Evolutionary conservation across 1,284 basidiomycete genomes (phyloP), one percentile per base, ranked within the genome.

Genomic region (Sporisorium scitamineum): DNA sequence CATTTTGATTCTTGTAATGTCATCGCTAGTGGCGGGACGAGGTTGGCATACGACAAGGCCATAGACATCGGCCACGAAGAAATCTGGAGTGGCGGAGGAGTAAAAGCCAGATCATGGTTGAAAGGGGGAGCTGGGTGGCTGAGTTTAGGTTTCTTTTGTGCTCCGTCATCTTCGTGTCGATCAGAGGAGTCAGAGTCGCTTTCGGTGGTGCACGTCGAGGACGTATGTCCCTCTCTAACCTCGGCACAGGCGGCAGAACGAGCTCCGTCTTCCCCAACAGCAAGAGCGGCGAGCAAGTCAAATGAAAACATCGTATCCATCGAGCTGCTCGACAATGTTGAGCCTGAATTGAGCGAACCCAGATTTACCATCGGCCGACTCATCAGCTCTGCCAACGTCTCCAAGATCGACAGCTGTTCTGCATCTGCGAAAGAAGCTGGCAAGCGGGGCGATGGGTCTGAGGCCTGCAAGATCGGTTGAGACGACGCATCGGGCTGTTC

Each of bases 281-380:
- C 50, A 34, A 39, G 34, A 26, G 58, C 45, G 26, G 64, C n/a
- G n/a, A n/a, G n/a, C n/a, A n/a, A 61, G n/a, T 61, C 52, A 26
- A 67, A 54, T 8, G 66, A 61, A 47, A 61, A 61, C 3, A 32
- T 48, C 11, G 66, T 68, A 16, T 61, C 66, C 16, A 54, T 24
- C 20, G 65, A 68, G 54, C 58, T 61, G 10, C 11, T 16, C 13
- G 41, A 42, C 9, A 59, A 55, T 9, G 65, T 57, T 3, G 59
- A 32, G 11, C 53, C 50, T 5, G 54, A 61, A 9, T 55, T 37
- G 10, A 54, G 45, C 3, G 54, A 20, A 5, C 48, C 16, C 32
- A 54, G 3, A 9, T 61, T 54, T 29, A n/a, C 41, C 32, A 51
- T 32, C 11, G 64, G 64, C 18, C 56, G 47, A 11, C 41, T 56